These are phyloP conservation scores for Alloascoidea hylecoeti DNA, from an alignment of 805 yeast genomes.

Conservation along the genomic window DNA sequence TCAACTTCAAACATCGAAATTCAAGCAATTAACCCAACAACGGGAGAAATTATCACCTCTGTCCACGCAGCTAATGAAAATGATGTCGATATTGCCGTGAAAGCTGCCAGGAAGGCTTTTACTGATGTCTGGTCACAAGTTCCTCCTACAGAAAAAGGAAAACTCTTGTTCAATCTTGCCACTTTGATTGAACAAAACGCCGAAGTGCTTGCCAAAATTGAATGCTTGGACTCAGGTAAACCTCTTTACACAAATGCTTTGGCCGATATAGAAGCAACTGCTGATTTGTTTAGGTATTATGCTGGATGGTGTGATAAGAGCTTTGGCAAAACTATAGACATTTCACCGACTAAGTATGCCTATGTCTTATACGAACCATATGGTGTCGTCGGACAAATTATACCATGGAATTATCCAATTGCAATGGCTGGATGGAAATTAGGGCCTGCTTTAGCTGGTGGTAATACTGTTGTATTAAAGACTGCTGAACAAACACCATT, in stretches of 20 bases:
- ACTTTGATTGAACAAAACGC: slow-evolving; percentile 60
- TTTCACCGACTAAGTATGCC: slow-evolving; percentile 59
- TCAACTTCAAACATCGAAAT: slow-evolving; percentile 49
- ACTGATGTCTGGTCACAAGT: slow-evolving; percentile 50
- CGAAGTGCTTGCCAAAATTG: slow-evolving; percentile 65
- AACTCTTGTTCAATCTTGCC: slow-evolving; percentile 55
- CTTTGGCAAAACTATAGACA: slow-evolving; percentile 65
- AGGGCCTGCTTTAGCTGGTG: slow-evolving; percentile 86
- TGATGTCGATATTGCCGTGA: slow-evolving; percentile 77
- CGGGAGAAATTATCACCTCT: slow-evolving; percentile 54
- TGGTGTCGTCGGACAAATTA: slow-evolving; percentile 92
- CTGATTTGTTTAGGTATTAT: slow-evolving; percentile 63
- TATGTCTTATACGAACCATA: slow-evolving; percentile 81
- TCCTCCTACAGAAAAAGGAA: slow-evolving; percentile 58
- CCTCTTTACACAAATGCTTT: slow-evolving; percentile 38
- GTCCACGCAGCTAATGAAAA: slow-evolving; percentile 65
- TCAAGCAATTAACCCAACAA: slow-evolving; percentile 52
- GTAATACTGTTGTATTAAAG: slow-evolving; percentile 79
- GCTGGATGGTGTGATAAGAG: slow-evolving; percentile 90
- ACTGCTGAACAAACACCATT: slow-evolving; percentile 89
- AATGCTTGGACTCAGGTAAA: slow-evolving; percentile 84
- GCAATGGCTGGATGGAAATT: slow-evolving; percentile 92
- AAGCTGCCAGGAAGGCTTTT: slow-evolving; percentile 74
- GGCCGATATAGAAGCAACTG: slow-evolving; percentile 62
- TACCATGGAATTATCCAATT: slow-evolving; percentile 96